Percentiles rank a stretch among this genome's conserved stretches.
Conservation (phyloP, 768 basidiomycete genomes). For the Tulasnella sp. region DNA sequence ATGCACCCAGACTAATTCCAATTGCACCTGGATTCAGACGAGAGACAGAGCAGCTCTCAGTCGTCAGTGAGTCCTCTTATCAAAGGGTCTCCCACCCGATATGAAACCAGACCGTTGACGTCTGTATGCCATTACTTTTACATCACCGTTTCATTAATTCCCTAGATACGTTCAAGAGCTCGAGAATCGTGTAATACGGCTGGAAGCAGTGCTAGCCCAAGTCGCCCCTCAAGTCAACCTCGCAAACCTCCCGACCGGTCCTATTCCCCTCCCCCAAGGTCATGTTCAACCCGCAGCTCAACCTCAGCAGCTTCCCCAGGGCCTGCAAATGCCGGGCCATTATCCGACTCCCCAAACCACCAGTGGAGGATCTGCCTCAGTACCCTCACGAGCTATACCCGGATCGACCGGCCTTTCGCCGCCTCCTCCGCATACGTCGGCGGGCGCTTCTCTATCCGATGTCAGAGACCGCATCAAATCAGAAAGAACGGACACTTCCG, state of each 20-base stretch:
- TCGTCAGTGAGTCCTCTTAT: conserved; percentile 52
- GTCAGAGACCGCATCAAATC: not conserved
- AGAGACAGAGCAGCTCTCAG: conserved; percentile 84
- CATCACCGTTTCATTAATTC: no score
- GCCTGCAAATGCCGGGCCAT: conserved; percentile 30
- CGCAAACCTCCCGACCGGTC: conserved; percentile 25
- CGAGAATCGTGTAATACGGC: conserved; percentile 73
- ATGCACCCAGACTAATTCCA: conserved; percentile 57
- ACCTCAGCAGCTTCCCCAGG: not conserved
- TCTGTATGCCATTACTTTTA: not conserved
- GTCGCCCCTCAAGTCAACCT: conserved; percentile 69
- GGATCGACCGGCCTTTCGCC: no score
- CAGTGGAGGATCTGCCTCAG: not conserved
- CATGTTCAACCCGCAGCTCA: not conserved
- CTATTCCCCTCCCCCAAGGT: conserved; percentile 2
- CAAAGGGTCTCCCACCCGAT: no score
- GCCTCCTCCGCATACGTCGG: not conserved
- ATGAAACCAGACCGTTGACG: no score
- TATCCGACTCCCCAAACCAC: conserved; percentile 27
- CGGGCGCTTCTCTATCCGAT: not conserved
- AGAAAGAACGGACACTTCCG: conserved; percentile 39
- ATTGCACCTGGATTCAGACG: conserved; percentile 83
- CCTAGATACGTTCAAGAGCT: conserved; percentile 84
- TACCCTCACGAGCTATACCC: not conserved
- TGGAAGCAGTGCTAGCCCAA: conserved; percentile 78